A percentile compares a stretch with the other conserved stretches of the same genome.
Evolutionary conservation across 495 filamentous ascomycete species (phyloP).

Genomic region (Alectoria sarmentosa): DNA sequence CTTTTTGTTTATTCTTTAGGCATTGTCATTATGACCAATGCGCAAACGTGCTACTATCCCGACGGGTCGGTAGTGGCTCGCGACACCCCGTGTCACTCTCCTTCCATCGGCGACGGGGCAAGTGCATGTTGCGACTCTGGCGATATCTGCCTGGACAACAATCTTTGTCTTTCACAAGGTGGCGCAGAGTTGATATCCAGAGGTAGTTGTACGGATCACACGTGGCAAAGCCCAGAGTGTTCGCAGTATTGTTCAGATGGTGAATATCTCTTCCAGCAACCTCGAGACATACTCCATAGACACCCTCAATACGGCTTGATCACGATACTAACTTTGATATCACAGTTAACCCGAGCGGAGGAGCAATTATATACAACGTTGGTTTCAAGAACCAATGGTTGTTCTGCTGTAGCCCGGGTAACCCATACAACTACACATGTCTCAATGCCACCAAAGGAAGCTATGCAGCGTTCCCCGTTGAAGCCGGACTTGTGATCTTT

Average conservation of each 20-base stretch:
- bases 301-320: not conserved
- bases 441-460: too few species aligned
- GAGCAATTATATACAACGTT: too few species aligned
- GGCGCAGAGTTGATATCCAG: not conserved
- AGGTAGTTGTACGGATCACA: not conserved
- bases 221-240: not conserved
- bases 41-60: conserved; percentile 1
- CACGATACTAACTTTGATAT: not conserved
- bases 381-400: too few species aligned
- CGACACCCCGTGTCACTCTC: conserved; percentile 2
- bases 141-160: not conserved
- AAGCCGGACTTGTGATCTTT: too few species aligned
- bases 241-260: conserved; percentile 2
- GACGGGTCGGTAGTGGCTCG: not conserved
- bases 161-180: not conserved
- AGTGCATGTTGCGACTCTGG: not conserved
- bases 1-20: too few species aligned
- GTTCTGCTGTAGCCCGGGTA: too few species aligned
- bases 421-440: too few species aligned
- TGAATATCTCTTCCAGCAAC: not conserved
- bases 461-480: too few species aligned
- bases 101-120: not conserved
- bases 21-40: not conserved
- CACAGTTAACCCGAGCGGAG: not conserved
- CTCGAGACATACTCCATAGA: not conserved